These are phyloP conservation scores for Paratinospora sagittata DNA, from an alignment of 164 flowering plant genomes.

Conservation along the genomic window DNA sequence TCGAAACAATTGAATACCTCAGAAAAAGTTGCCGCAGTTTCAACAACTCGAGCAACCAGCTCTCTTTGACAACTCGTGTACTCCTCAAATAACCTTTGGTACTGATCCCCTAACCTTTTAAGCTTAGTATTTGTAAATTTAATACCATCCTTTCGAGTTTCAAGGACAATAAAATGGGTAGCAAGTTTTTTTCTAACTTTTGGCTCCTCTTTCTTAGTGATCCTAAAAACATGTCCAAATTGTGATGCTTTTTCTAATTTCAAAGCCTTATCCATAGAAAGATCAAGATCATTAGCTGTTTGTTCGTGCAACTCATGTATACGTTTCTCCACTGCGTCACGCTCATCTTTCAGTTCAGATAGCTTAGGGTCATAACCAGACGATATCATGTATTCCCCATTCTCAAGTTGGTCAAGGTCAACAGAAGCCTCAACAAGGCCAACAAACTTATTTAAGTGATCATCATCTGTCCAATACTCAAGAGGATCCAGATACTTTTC, in stretches of 20 bases:
- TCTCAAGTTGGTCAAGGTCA: slow-evolving; percentile 93
- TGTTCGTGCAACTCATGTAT: slow-evolving; percentile 71
- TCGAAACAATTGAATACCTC: slow-evolving; percentile 49
- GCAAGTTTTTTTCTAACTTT: slow-evolving; percentile 83
- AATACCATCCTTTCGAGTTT: slow-evolving; percentile 95
- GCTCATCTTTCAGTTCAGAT: slow-evolving; percentile 55
- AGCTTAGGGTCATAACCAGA: slow-evolving; percentile 65
- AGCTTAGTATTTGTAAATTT: slow-evolving; percentile 93
- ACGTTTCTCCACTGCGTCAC: slow-evolving; percentile 62
- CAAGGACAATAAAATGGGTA: slow-evolving; percentile 74
- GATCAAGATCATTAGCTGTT: slow-evolving; percentile 84
- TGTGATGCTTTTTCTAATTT: slow-evolving; percentile 91
- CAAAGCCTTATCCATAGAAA: slow-evolving; percentile 72
- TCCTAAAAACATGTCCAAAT: slow-evolving; percentile 94
- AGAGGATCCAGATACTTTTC: slow-evolving; percentile 61
- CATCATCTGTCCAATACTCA: slow-evolving; percentile 66
- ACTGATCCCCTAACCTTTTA: slow-evolving; percentile 77
- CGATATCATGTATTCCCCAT: slow-evolving; percentile 94
- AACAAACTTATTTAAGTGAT: slow-evolving; percentile 75
- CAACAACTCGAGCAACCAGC: slow-evolving; percentile 72
- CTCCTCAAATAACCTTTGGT: slow-evolving; percentile 76
- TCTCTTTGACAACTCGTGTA: slow-evolving; percentile 79
- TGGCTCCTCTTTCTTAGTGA: slow-evolving; percentile 98
- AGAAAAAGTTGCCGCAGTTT: slow-evolving; percentile 72
- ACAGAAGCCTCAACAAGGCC: slow-evolving; percentile 83